Base-by-base conservation (phyloP, 768 basidiomycete species). In the Tulasnella sp. region DNA sequence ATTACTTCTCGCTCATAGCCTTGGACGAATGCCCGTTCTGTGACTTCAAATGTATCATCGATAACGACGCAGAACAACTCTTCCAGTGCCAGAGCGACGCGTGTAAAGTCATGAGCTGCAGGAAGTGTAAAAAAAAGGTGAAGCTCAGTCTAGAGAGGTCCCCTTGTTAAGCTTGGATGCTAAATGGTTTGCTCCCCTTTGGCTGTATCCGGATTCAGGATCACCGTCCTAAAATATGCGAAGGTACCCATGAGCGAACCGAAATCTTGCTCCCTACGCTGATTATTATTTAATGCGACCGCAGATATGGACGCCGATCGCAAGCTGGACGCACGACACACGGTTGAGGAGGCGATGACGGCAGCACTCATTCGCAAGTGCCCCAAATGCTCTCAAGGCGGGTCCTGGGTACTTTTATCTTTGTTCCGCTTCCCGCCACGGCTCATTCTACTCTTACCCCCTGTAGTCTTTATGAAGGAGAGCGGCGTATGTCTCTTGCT, bases 311-410 rank as follows among this genome's bases (percentile, higher is more conserved):
- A 87, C 60, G 78, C 83, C 11, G 89, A 92, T 68, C 80, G 78
- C 61, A 78, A 80, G 50, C 69, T 92, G 15, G 82, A 89, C 69
- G 82, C 79, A 10, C 76, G 82, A 56, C 91, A 93, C 71, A 68
- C 77, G 1, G 76, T 96, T 29, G 92, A 96, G 68, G 92, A 96
- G 67, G 92, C 92, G 2, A 96, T 96, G 92, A 89, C 55, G 10
- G 76, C 77, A 46, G 92, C 92, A 2, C 73, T 93, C 10, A 86
- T 91, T 81, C 79, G 92, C 34, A 85, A 82, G 63, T 96, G 92
- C 70, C 92, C 92, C 0, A 85, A 83, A 60, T 94, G 88, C 71
- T 69, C 80, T 53, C 87, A 91, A 76, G 77, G 89, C 86, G 62
- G 19, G 72, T n/a, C n/a, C n/a, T n/a, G n/a, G n/a, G n/a, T n/a